Conservation (phyloP, 352 stramenopile species). For the Globisporangium echinulatum region DNA sequence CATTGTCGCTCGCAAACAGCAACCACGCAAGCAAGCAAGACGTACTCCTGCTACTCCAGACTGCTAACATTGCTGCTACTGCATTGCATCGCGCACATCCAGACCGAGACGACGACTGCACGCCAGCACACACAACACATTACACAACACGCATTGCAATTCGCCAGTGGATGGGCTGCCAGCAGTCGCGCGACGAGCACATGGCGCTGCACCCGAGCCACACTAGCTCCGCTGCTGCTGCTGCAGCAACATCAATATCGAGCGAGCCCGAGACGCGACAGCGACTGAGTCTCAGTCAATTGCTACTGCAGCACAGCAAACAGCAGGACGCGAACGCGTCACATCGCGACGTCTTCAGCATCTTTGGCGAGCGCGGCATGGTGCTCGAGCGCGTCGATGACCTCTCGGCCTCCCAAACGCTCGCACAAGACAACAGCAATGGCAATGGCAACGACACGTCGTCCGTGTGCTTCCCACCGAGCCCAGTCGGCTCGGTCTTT, state of each 20-base stretch:
- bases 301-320: constrained; percentile 49
- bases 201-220: constrained; percentile 13
- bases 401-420: constrained; percentile 6
- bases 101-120: too few relatives aligned
- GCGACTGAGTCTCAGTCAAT: constrained; percentile 45
- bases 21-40: too few relatives aligned
- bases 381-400: constrained; percentile 34
- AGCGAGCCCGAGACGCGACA: constrained; percentile 15
- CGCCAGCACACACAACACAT: not conserved
- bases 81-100: too few relatives aligned
- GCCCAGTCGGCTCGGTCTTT: constrained; percentile 59
- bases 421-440: constrained; percentile 3
- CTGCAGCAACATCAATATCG: not conserved
- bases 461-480: constrained; percentile 39
- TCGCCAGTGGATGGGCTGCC: constrained; percentile 35
- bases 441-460: constrained; percentile 3
- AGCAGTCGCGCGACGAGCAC: constrained; percentile 53
- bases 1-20: too few relatives aligned
- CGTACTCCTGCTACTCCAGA: too few relatives aligned
- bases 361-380: constrained; percentile 78
- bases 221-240: not conserved
- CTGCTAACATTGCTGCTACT: too few relatives aligned
- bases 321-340: constrained; percentile 31
- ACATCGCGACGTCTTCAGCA: constrained; percentile 82
- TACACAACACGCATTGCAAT: not conserved